These are phyloP conservation scores for Hygrophorus russula DNA, from an alignment of 768 basidiomycete species.

Conservation along the genomic window DNA sequence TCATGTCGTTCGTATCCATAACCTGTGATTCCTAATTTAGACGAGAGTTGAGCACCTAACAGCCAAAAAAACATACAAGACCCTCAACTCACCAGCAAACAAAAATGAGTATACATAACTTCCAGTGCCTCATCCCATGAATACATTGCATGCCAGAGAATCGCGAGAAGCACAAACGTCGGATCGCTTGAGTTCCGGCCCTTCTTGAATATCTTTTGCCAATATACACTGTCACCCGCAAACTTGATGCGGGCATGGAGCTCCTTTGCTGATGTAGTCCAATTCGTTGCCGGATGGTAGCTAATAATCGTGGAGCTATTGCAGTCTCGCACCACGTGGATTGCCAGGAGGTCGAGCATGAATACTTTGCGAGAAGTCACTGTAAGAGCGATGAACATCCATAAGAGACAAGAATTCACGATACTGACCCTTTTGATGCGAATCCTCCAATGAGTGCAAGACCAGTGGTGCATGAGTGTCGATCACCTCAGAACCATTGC, in stretches of 20 bases:
- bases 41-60: background rate
- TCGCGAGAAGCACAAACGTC: constrained; percentile 42
- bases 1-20: constrained; percentile 28
- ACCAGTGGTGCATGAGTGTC: constrained; percentile 29
- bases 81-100: constrained; percentile 27
- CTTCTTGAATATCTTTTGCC: constrained; percentile 28
- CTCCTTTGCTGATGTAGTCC: constrained; percentile 24
- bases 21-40: constrained; percentile 34
- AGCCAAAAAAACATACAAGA: background rate
- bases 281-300: constrained; percentile 26
- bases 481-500: constrained; percentile 15
- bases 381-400: constrained; percentile 5
- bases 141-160: constrained; percentile 51
- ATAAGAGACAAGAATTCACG: background rate
- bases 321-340: constrained; percentile 34
- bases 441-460: constrained; percentile 24
- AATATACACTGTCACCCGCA: constrained; percentile 36
- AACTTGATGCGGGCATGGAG: constrained; percentile 37
- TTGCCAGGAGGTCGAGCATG: constrained; percentile 34
- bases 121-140: constrained; percentile 54
- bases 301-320: constrained; percentile 39
- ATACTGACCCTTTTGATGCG: background rate
- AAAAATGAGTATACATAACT: constrained; percentile 38
- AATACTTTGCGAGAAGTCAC: constrained; percentile 21
- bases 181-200: constrained; percentile 44